Base-by-base conservation (phyloP, 2,329 filamentous ascomycete genomes). In the Sporothrix pallida region DNA sequence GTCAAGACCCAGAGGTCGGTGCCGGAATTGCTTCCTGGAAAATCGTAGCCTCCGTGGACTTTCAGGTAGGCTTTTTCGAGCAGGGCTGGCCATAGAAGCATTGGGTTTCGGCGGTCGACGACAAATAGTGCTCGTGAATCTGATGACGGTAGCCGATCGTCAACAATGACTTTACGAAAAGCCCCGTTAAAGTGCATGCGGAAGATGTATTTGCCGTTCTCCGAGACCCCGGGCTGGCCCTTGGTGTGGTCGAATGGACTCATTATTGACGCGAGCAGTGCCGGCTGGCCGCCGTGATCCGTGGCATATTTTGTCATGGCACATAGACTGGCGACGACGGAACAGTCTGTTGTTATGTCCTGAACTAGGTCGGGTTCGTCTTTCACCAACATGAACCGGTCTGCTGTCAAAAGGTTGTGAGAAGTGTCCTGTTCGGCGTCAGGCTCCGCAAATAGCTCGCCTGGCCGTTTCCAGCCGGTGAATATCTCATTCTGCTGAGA, bases 1-100 rank as follows among this genome's bases (percentile, higher is more conserved):
- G 93, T 97, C 72, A 99, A 83, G 1, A 97, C 92, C 89, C 93
- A 97, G 3, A 99, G 83, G 81, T 99, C 96, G 2, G 95, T 98
- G 12, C 94, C 95, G 0, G 95, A 98, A 81, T 98, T 98, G 79
- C 96, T 98, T 8, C 96, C 96, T 0, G 96, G 95, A 77, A 99
- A 99, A 79, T 99, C 95, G 80, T 99, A 99, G 48, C 96, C 96
- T 42, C 96, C 96, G 73, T 95, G 89, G 12, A 98, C 90, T 83
- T 98, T 99, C 1, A 99, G 85, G 78, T 99, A 99, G 0, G 96
- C 96, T 80, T 99, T 99, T 80, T 99, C 96, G 17, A 98, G 84
- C 4, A 99, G 86, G 1, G 95, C 94, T 6, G 96, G 96, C 94
- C 95, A 98, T 15, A 98, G 83, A 15, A 97, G 85, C n/a, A 84